Evolutionary conservation across 192 early-diverging fungal species (phyloP), one percentile per base, ranked within the genome.

Genomic region (Jimgerdemannia lactiflua): DNA sequence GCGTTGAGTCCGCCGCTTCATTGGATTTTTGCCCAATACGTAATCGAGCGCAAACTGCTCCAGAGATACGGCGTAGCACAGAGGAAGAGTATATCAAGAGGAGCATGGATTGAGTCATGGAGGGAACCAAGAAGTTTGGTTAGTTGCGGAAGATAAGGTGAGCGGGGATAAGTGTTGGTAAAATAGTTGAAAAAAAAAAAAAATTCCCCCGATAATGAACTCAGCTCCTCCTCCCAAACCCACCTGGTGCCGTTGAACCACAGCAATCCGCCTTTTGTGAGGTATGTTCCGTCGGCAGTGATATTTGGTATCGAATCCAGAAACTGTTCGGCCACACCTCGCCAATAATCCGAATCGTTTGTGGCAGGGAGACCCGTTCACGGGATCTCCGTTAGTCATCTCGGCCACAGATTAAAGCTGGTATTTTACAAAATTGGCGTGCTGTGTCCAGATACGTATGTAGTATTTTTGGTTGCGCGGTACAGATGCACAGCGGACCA

Each of bases 11-110:
- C 78, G n/a, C 88, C 86, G 14, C 89, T 88, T 29, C 78, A 75
- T 72, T 0, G 83, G 86, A 63, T 90, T 90, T 42, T 86, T 73
- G 20, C 89, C 89, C 43, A 90, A 69, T 29, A 86, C 43, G 40
- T 90, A 90, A 43, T 89, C 71, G 64, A 59, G 14, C 8, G 86
- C 83, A 74, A 82, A 82, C 4, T 65, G 42, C 42, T 10, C 49
- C 49, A 59, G 49, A 59, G 49, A 59, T 59, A 14, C 49, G 49
- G 14, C 49, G 49, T 14, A 59, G 49, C 14, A 59, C 49, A 6
- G 49, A 59, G 49, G 49, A 59, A 2, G 49, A 59, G 49, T 59
- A 59, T 6, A 59, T 6, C 8, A 59, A 59, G 49, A 59, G 49
- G 14, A 59, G 49, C 49, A 59, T 59, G 6, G 49, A 59, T 59